Percentiles rank a stretch among this genome's conserved stretches.
phyloP scores from a whole-genome alignment of 176 grass and related monocot genomes.

The Avena eriantha region DNA sequence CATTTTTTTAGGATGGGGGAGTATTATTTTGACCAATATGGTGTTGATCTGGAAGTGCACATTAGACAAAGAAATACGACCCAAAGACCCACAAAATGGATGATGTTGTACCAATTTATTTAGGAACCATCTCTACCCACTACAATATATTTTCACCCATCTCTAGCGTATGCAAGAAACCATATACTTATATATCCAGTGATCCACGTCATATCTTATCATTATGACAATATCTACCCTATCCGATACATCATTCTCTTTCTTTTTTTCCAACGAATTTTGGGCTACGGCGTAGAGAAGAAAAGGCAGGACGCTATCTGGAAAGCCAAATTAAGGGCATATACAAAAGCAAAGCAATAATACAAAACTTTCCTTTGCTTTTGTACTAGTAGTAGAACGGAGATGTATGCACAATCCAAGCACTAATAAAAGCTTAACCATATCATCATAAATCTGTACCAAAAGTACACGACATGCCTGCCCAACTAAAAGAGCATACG shows the following conservation, averaged over 20 bases:
- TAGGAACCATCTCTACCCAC: background rate
- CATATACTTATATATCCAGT: background rate
- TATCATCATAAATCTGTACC: background rate
- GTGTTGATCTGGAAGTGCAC: background rate
- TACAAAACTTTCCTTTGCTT: background rate
- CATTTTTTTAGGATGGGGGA: background rate
- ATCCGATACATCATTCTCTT: background rate
- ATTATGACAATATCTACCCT: background rate
- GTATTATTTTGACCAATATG: background rate
- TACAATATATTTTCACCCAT: background rate
- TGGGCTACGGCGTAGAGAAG: background rate
- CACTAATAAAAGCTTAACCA: background rate
- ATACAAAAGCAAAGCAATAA: background rate
- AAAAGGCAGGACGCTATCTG: no score
- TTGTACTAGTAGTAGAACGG: background rate
- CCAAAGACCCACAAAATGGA: background rate
- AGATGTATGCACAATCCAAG: background rate
- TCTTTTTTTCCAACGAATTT: background rate
- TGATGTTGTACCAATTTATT: conserved; percentile 22
- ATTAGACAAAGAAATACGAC: background rate
- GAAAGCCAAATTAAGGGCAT: no score
- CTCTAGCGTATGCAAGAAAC: background rate
- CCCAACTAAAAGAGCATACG: background rate
- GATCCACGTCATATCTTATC: background rate
- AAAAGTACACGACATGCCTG: background rate